phyloP scores from a whole-genome alignment of 495 filamentous ascomycete species.

The Neurospora pannonica region DNA sequence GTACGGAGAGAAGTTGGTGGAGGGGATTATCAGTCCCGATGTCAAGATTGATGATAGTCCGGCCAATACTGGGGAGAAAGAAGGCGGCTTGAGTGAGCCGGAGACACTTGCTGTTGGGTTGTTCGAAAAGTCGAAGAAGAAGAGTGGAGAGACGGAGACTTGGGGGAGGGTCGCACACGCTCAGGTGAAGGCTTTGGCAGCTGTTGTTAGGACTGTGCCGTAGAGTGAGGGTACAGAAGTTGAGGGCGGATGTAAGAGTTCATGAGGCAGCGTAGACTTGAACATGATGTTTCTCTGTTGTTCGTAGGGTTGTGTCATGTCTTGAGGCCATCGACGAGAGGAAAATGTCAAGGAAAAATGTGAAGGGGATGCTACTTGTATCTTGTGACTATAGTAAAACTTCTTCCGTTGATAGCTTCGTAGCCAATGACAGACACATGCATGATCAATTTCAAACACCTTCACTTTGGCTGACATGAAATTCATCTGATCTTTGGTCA shows the following conservation, averaged over 20 bases:
- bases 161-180: conserved; percentile 27
- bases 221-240: not conserved
- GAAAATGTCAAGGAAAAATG: not conserved
- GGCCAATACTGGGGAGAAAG: conserved; percentile 1
- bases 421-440: not conserved
- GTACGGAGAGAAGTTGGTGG: conserved; percentile 26
- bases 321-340: not conserved
- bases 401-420: not conserved
- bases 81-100: conserved; percentile 15
- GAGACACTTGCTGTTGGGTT: conserved; percentile 19
- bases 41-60: not conserved
- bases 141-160: conserved; percentile 12
- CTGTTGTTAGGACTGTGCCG: conserved; percentile 20
- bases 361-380: not conserved
- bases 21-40: conserved; percentile 20
- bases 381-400: not conserved
- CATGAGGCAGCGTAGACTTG: not conserved
- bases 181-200: conserved; percentile 25
- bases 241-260: not conserved
- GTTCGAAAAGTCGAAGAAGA: conserved; percentile 24
- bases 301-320: not conserved
- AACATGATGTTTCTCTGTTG: not conserved
- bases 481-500: not conserved
- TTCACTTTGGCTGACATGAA: not conserved
- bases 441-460: not conserved